Evolutionary conservation across 2,329 filamentous ascomycete genomes (phyloP).

Genomic region (Tolypocladium amazonense): DNA sequence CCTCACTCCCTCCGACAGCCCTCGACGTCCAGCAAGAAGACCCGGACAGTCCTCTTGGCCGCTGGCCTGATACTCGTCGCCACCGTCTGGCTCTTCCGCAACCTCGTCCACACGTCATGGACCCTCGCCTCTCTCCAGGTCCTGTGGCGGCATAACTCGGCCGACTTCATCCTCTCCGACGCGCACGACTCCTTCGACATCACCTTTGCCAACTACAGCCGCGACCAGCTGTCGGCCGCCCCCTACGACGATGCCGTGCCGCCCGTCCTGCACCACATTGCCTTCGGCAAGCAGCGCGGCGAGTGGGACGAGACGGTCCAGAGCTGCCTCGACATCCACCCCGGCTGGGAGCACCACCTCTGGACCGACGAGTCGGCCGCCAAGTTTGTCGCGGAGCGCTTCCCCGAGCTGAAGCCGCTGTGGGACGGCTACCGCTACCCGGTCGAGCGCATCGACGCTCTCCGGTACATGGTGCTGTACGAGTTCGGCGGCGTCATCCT

Average conservation of each 20-base stretch:
- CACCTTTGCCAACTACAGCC: conserved; percentile 19
- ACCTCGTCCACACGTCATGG: conserved; percentile 12
- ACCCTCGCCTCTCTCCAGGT: conserved; percentile 15
- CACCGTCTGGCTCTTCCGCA: conserved; percentile 5
- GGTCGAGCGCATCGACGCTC: conserved; percentile 60
- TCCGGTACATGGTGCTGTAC: conserved; percentile 43
- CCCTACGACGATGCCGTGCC: conserved; percentile 20
- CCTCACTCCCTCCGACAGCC: neutral
- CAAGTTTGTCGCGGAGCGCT: conserved; percentile 8
- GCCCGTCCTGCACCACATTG: conserved; percentile 23
- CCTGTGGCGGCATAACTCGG: conserved; percentile 11
- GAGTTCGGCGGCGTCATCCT: conserved; percentile 21
- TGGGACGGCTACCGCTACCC: conserved; percentile 48
- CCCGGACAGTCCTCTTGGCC: conserved; percentile 1
- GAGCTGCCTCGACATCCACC: conserved; percentile 21
- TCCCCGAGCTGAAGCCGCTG: conserved; percentile 23
- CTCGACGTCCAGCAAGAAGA: neutral
- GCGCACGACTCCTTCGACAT: conserved; percentile 17
- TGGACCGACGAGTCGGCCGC: conserved; percentile 11
- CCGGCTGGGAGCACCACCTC: conserved; percentile 18
- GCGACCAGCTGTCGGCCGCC: conserved; percentile 14
- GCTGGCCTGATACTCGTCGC: conserved; percentile 1
- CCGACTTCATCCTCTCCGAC: conserved; percentile 15
- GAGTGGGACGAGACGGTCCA: conserved; percentile 19
- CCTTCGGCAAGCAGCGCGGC: conserved; percentile 14